These are phyloP conservation scores for Balamuthia mandrillaris DNA, from an alignment of 208 protist genomes.

Conservation along the genomic window DNA sequence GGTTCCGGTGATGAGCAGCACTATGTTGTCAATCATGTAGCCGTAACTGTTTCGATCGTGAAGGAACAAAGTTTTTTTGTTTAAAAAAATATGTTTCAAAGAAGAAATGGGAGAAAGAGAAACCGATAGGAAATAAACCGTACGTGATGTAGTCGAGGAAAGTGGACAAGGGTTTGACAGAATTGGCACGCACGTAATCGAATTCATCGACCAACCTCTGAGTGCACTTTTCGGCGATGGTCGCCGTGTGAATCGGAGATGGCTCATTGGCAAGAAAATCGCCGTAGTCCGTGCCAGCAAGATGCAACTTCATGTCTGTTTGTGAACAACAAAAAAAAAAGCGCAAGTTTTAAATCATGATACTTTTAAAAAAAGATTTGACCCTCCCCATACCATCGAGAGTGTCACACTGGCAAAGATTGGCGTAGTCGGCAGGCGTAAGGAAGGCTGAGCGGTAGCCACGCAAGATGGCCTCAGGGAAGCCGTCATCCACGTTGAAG, in stretches of 20 bases:
- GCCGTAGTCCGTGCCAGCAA: conserved; percentile 93
- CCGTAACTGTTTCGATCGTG: conserved; percentile 73
- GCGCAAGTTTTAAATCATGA: neutral
- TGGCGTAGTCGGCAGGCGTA: conserved; percentile 89
- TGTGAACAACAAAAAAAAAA: neutral
- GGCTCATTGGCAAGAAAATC: conserved; percentile 93
- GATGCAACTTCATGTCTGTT: conserved; percentile 95
- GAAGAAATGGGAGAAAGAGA: neutral
- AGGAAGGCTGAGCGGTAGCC: conserved; percentile 79
- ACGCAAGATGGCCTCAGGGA: conserved; percentile 67
- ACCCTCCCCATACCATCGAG: conserved; percentile 75
- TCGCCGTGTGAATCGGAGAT: conserved; percentile 79
- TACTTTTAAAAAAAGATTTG: neutral
- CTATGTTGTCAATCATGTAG: conserved; percentile 94
- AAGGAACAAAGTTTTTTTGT: conserved; percentile 46
- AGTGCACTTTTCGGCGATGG: conserved; percentile 84
- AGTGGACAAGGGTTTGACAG: conserved; percentile 88
- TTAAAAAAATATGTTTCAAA: conserved; percentile 15
- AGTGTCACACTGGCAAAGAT: conserved; percentile 94
- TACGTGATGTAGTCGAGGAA: conserved; percentile 97
- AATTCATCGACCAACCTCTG: conserved; percentile 94
- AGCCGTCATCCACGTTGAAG: conserved; percentile 76
- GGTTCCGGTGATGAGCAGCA: conserved; percentile 78
- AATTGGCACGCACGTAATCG: conserved; percentile 87
- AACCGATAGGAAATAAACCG: neutral